Evolutionary conservation across 1,284 basidiomycete species (phyloP), one percentile per base, ranked within the genome.

Genomic region (Trametes pubescens): DNA sequence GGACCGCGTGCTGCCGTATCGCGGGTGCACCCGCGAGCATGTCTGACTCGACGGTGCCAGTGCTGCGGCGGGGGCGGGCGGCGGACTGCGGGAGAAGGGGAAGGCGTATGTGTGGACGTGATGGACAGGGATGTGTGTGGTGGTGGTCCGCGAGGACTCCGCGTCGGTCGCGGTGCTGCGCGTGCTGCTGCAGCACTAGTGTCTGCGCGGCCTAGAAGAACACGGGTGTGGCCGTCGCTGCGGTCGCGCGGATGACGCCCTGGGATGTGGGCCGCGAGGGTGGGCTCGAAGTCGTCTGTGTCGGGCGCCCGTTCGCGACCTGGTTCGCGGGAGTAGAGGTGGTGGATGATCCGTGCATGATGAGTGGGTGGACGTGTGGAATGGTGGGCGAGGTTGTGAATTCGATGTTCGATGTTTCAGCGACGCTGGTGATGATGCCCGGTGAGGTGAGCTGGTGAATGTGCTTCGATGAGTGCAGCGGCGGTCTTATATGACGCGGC

Each of bases 181-280:
- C 53, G 40, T 14, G 24, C 5, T 16, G 24, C 29, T 26, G 47
- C 47, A 16, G 40, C 24, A 16, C 11, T 24, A 4, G 38, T 24
- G 14, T 4, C 18, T n/a, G 18, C 32, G 29, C 26, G 6, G 54
- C 21, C 68, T 65, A 75, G 69, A 75, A 75, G 65, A 75, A 74
- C 18, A 75, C 73, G 8, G 73, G 73, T 16, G 69, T 72, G 43
- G 71, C 66, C 16, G 68, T 71, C 63, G 71, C 72, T 18, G 74
- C 74, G 53, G 62, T 64, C 46, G 65, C 53, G 61, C 73, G 73
- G 62, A 75, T 74, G 62, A 61, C 60, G 13, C 69, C 65, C 56
- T 72, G 72, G 9, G 73, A 65, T 35, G 68, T 62, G 9, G 68
- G 55, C n/a, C 61, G 57, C 8, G 69, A 37, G 46, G 67, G 64